phyloP scores from a whole-genome alignment of 768 basidiomycete genomes.

The Suillus clintonianus region DNA sequence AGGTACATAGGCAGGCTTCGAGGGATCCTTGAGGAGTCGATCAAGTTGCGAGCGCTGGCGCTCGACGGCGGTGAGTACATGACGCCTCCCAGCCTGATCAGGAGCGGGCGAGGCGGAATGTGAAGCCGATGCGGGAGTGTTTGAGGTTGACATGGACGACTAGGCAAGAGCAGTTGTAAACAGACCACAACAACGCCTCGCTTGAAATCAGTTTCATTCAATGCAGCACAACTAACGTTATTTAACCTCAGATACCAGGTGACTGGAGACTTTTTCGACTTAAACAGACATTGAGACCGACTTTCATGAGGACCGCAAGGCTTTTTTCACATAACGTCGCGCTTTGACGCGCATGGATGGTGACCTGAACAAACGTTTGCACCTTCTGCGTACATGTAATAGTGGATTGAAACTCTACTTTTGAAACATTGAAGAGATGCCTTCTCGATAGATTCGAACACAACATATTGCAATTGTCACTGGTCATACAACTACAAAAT shows the following conservation, averaged over 20 bases:
- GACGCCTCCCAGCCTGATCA: conserved; percentile 28
- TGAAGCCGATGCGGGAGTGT: conserved; percentile 29
- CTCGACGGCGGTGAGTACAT: conserved; percentile 54
- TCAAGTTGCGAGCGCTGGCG: conserved; percentile 71
- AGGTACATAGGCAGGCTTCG: conserved; percentile 80
- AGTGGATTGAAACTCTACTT: not conserved
- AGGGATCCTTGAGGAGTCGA: conserved; percentile 86
- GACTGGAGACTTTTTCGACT: not conserved
- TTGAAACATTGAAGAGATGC: not conserved
- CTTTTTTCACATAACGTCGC: not conserved
- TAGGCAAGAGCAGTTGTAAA: conserved; percentile 17
- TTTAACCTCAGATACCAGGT: not conserved
- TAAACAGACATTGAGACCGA: not conserved
- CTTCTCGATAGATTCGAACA: not conserved
- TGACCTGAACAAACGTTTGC: not conserved
- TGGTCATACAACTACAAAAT: not conserved
- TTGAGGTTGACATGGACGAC: conserved; percentile 28
- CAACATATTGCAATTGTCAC: not conserved
- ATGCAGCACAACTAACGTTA: too few species aligned
- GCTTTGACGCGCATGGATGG: not conserved
- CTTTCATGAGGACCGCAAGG: not conserved
- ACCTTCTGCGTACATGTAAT: not conserved
- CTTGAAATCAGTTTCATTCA: too few species aligned
- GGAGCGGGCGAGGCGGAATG: conserved; percentile 35
- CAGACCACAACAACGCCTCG: conserved; percentile 16